phyloP scores from a whole-genome alignment of 257 asterid species.

The Solanum chiquidenum region DNA sequence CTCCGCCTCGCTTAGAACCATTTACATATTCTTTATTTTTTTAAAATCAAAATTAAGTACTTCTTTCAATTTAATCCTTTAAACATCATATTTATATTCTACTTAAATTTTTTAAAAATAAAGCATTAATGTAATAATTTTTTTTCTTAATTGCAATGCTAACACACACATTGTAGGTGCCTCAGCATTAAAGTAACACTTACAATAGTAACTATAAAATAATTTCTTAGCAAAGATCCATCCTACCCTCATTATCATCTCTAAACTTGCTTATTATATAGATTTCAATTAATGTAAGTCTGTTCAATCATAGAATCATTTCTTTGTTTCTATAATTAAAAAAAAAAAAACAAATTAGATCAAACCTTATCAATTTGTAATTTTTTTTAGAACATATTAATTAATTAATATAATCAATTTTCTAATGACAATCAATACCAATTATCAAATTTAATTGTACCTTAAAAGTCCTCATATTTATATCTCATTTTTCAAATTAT shows the following conservation, averaged over 20 bases:
- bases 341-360: neutral
- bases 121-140: too few species aligned
- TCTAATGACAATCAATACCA: neutral
- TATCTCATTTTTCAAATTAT: too few species aligned
- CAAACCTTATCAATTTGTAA: neutral
- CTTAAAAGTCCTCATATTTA: neutral
- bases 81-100: neutral
- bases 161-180: neutral
- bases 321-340: neutral
- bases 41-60: too few species aligned
- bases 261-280: neutral
- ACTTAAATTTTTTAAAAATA: too few species aligned
- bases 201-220: neutral
- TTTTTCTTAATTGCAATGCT: neutral
- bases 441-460: neutral
- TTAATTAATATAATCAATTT: neutral
- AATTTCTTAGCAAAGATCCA: neutral
- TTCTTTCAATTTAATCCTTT: too few species aligned
- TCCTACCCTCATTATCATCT: too few species aligned
- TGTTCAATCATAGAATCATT: neutral
- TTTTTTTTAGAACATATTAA: neutral
- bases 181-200: neutral
- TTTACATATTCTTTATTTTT: too few species aligned
- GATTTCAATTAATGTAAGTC: too few species aligned
- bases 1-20: too few species aligned